Base-by-base conservation (phyloP, 306 rosid species). In the Hippophae gyantsensis region DNA sequence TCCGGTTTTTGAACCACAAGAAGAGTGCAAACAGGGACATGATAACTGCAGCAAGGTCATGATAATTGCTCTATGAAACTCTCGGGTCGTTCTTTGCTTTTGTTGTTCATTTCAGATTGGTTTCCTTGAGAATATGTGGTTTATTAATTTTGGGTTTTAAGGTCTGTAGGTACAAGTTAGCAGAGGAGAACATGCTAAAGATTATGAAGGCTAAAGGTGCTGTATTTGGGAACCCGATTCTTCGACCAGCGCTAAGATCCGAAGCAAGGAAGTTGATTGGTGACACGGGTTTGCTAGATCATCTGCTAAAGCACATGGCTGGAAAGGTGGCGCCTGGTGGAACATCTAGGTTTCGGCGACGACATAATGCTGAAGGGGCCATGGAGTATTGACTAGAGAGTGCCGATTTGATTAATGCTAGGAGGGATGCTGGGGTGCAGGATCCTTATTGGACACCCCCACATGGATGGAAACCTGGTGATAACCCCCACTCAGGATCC, bases 321-420 rank as follows among this genome's bases (percentile, higher is more conserved):
- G 99, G 89, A 26, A 88, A 80, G 72, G 84, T 88, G 62, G 95
- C 88, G 14, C 96, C 99, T 0, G 96, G 93, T 3, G 99, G 93
- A 51, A 47, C 40, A 4, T 86, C 83, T 55, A 70, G 99, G 62
- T 92, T 92, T 59, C 77, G 85, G 42, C 74, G 96, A 50, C 72
- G 96, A 7, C 95, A 88, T 71, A 92, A 88, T 63, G 74, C 96
- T 0, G 95, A 88, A 59, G 99, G 99, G 1, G 87, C 86, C 12
- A 89, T 92, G 95, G 99, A 85, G 62, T 92, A 88, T 63, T 92
- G 99, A 96, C 59, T 92, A 50, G 99, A 92, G 72, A 78, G 79
- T 64, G 96, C 96, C 67, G 90, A 92, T 63, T 69, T 92, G 54
- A 68, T 62, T 11, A 72, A 80, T 43, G 62, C 87, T 9, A 76